These are phyloP conservation scores for Ballota nigra DNA, from an alignment of 257 asterid species.

Conservation along the genomic window DNA sequence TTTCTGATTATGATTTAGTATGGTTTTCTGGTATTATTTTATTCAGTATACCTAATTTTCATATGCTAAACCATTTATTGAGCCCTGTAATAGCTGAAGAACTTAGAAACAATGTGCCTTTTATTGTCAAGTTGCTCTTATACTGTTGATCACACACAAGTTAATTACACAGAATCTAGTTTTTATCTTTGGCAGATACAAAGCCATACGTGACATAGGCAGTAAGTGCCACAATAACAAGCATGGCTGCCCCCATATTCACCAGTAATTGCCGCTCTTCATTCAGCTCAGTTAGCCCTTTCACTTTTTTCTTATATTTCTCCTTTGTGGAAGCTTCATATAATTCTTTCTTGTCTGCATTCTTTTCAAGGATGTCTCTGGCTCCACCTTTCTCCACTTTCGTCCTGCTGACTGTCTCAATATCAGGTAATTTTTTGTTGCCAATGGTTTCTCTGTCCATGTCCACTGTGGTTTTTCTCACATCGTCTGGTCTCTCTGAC, in stretches of 20 bases:
- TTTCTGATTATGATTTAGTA: neutral
- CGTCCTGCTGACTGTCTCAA: slow-evolving; percentile 2
- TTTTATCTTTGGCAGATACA: slow-evolving; percentile 27
- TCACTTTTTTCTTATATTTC: slow-evolving; percentile 34
- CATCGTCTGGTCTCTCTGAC: slow-evolving; percentile 5
- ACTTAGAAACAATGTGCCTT: slow-evolving; percentile 4
- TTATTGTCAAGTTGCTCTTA: neutral
- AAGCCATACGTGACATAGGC: slow-evolving; percentile 44
- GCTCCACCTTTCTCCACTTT: slow-evolving; percentile 17
- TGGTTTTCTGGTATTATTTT: neutral
- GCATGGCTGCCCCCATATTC: slow-evolving; percentile 62
- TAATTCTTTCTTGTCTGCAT: slow-evolving; percentile 20
- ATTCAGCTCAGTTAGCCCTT: slow-evolving; percentile 38
- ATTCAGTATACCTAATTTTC: neutral
- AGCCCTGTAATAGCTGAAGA: slow-evolving; percentile 3
- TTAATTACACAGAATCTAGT: slow-evolving; percentile 22
- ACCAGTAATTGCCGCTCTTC: slow-evolving; percentile 66
- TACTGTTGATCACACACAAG: neutral
- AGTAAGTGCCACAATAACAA: slow-evolving; percentile 63
- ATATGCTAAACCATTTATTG: neutral
- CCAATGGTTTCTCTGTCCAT: neutral
- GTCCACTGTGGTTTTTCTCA: slow-evolving; percentile 11
- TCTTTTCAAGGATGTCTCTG: neutral
- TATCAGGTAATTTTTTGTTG: slow-evolving; percentile 25
- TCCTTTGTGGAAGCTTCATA: slow-evolving; percentile 8